Percentiles rank a stretch among this genome's conserved stretches.
These are phyloP conservation scores for Aegilops speltoides DNA, from an alignment of 176 grass and related monocot species.

Conservation along the genomic window DNA sequence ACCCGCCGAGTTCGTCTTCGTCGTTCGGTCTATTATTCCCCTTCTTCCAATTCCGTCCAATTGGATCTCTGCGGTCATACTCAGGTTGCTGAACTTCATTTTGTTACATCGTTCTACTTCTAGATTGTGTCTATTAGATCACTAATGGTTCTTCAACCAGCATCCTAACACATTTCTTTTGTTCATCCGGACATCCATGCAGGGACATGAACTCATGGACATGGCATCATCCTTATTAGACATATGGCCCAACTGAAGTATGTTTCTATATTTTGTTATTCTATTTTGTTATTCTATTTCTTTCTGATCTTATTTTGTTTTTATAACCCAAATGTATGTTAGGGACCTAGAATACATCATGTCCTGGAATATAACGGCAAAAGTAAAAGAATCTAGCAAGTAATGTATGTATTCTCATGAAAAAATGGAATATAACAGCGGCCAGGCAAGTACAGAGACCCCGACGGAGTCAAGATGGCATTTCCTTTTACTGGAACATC, in stretches of 20 bases:
- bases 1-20: neutral
- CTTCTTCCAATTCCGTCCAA: neutral
- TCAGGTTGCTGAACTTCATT: neutral
- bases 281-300: neutral
- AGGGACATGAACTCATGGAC: neutral
- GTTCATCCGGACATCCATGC: neutral
- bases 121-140: neutral
- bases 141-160: neutral
- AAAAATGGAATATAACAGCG: too few species aligned
- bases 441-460: too few species aligned
- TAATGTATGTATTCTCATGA: too few species aligned
- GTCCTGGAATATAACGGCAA: too few species aligned
- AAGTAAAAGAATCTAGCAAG: neutral
- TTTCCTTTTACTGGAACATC: too few species aligned
- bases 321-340: neutral
- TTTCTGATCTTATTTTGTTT: neutral
- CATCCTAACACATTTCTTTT: too few species aligned
- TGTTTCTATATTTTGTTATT: neutral
- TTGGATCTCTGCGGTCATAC: neutral
- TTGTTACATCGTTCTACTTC: neutral
- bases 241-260: neutral
- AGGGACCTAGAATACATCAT: neutral
- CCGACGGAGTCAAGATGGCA: too few species aligned
- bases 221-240: neutral
- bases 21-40: too few species aligned